phyloP scores from a whole-genome alignment of 192 early-diverging fungal genomes.

The Backusella macrospora region DNA sequence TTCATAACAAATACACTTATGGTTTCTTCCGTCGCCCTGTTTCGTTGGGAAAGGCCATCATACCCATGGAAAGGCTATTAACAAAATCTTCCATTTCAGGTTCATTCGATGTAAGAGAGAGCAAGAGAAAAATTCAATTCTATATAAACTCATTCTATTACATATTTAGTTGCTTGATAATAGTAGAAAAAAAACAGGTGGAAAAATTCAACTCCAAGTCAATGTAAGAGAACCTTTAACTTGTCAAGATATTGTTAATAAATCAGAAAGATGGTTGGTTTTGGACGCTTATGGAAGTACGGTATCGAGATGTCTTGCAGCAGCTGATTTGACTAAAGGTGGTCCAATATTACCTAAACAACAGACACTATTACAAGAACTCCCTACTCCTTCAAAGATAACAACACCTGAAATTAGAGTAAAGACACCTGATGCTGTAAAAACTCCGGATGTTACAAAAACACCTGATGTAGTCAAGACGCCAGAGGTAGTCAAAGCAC shows the following conservation, averaged over 20 bases:
- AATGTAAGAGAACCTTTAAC: constrained; percentile 62
- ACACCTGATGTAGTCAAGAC: constrained; percentile 5
- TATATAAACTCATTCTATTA: background rate
- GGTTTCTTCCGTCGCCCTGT: constrained; percentile 59
- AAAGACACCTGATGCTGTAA: background rate
- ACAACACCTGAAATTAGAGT: background rate
- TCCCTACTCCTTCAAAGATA: background rate
- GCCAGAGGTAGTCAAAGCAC: background rate
- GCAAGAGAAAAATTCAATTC: background rate
- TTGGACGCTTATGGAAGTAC: constrained; percentile 52
- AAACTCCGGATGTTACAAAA: background rate
- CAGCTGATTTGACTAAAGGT: constrained; percentile 20
- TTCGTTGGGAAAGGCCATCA: constrained; percentile 59
- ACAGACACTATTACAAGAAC: background rate
- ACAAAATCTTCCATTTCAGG: constrained; percentile 68
- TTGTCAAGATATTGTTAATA: constrained; percentile 58
- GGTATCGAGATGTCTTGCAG: constrained; percentile 32
- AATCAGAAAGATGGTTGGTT: constrained; percentile 67
- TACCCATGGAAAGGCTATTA: constrained; percentile 61
- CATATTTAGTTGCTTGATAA: constrained; percentile 60
- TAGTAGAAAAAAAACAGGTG: constrained; percentile 67
- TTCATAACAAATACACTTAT: constrained; percentile 53
- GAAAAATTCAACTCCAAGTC: constrained; percentile 66
- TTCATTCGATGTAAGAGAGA: constrained; percentile 58
- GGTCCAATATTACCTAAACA: background rate